Evolutionary conservation across 352 stramenopile species (phyloP).

Genomic region (Thalassiosira ordinaria): DNA sequence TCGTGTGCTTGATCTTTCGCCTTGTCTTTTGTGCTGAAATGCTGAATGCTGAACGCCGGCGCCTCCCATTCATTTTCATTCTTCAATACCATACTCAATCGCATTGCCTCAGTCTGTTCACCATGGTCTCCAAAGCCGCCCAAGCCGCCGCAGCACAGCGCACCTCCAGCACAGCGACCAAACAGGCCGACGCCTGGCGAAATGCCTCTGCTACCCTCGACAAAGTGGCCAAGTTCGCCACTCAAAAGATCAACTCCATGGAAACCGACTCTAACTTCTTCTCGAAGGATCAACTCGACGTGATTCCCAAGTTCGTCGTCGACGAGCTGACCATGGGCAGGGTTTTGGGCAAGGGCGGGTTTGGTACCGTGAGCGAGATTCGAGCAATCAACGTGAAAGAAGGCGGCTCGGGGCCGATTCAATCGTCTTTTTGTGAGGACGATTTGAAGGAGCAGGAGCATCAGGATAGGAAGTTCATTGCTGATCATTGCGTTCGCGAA

Average conservation of each 20-base stretch:
- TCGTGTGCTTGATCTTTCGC: too few relatives aligned
- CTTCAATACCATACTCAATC: too few relatives aligned
- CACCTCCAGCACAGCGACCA: background rate
- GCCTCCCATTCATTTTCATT: too few relatives aligned
- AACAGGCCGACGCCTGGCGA: background rate
- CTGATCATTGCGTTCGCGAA: constrained; percentile 40
- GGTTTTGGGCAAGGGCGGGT: constrained; percentile 37
- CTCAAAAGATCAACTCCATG: constrained; percentile 5
- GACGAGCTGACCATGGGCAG: constrained; percentile 30
- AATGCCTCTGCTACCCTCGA: background rate
- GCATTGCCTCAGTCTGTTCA: too few relatives aligned
- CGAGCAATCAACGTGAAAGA: constrained; percentile 9
- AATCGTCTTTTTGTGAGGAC: constrained; percentile 1
- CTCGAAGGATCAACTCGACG: constrained; percentile 4
- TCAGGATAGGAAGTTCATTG: constrained; percentile 54
- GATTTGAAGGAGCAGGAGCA: constrained; percentile 22
- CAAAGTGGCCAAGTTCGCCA: background rate
- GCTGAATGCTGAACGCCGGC: too few relatives aligned
- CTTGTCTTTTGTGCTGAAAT: too few relatives aligned
- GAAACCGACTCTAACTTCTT: constrained; percentile 22
- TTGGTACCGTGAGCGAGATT: constrained; percentile 45
- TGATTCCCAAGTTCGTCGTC: constrained; percentile 27
- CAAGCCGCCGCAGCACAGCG: background rate
- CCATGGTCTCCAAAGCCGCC: constrained; percentile 31
- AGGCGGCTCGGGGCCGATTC: background rate